Percentiles rank a stretch among this genome's conserved stretches.
Evolutionary conservation across 1,284 basidiomycete species (phyloP).

Genomic region (Moesziomyces aphidis): DNA sequence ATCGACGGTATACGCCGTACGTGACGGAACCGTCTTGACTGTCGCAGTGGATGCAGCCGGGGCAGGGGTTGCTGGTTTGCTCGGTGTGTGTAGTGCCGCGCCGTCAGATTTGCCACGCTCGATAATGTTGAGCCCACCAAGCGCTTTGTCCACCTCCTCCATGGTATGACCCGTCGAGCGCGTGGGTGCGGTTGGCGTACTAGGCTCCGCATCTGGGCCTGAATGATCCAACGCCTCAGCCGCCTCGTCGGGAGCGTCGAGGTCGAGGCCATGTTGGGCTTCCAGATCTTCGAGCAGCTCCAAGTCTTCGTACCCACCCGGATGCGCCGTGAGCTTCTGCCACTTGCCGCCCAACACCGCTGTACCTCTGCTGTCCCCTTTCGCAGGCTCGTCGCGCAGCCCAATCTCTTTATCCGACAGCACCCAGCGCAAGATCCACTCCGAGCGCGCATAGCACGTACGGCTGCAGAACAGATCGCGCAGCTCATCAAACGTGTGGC

Average conservation of each 20-base stretch:
- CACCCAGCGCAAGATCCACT: conserved; percentile 47
- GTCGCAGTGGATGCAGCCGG: not conserved
- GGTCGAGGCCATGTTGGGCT: conserved; percentile 10
- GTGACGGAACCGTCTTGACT: not conserved
- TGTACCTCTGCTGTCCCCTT: conserved; percentile 73
- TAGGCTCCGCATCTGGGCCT: not conserved
- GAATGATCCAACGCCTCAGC: not conserved
- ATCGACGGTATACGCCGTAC: conserved; percentile 21
- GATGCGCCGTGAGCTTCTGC: conserved; percentile 86
- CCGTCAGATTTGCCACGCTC: conserved; percentile 7
- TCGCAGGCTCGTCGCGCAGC: conserved; percentile 73
- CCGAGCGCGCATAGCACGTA: conserved; percentile 30
- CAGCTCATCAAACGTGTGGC: conserved; percentile 33
- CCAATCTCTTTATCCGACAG: conserved; percentile 28
- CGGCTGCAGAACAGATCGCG: conserved; percentile 26
- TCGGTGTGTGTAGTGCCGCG: not conserved
- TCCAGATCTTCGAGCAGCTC: conserved; percentile 49
- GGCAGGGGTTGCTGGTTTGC: not conserved
- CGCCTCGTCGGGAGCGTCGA: not conserved
- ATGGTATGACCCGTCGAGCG: no score
- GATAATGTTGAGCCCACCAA: conserved; percentile 22
- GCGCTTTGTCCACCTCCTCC: conserved; percentile 6
- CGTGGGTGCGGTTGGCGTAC: not conserved
- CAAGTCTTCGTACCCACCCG: conserved; percentile 75
- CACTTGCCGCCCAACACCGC: conserved; percentile 78